Evolutionary conservation across 2,329 filamentous ascomycete species (phyloP).

Genomic region (Monilinia fructigena): DNA sequence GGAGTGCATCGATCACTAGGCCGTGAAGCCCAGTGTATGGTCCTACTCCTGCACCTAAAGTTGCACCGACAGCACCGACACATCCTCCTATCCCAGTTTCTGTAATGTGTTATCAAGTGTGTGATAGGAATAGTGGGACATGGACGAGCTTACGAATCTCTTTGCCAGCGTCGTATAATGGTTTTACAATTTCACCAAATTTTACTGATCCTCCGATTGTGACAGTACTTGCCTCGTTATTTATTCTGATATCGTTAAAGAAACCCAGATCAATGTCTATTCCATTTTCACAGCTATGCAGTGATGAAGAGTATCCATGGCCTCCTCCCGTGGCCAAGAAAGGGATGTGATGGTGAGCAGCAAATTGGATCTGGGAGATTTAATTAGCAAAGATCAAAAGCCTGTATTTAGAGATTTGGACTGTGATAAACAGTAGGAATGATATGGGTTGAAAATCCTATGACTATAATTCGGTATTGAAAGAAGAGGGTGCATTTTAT

Average conservation of each 20-base stretch:
- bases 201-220: neutral
- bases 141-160: neutral
- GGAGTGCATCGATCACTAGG: neutral
- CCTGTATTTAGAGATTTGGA: neutral
- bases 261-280: neutral
- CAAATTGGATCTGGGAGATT: neutral
- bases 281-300: neutral
- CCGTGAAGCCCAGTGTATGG: slow-evolving; percentile 1
- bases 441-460: neutral
- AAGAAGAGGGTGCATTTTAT: neutral
- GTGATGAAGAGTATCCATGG: neutral
- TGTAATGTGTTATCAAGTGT: neutral
- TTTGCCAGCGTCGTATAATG: neutral
- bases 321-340: neutral
- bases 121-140: neutral
- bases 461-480: neutral
- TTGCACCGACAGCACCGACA: neutral
- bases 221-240: neutral
- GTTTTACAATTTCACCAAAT: neutral
- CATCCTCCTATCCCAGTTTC: slow-evolving; percentile 2
- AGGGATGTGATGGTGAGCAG: neutral
- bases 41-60: neutral
- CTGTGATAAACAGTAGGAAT: neutral
- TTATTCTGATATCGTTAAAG: neutral
- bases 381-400: neutral